Base-by-base conservation (phyloP, 2,329 filamentous ascomycete genomes). In the Colletotrichum orbiculare region DNA sequence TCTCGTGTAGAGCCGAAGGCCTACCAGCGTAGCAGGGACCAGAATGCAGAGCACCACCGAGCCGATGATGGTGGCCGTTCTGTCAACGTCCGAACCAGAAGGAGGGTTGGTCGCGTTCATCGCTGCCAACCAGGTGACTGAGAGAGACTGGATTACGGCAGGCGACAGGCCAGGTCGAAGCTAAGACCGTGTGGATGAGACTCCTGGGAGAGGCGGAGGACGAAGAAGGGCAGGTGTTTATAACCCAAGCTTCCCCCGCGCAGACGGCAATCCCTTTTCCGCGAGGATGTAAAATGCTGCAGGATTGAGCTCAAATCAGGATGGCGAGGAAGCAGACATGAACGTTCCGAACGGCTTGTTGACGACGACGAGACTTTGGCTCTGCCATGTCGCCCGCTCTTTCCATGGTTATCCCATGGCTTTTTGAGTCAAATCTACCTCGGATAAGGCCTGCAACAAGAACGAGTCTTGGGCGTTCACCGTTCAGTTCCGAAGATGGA, bases 1-100 rank as follows among this genome's bases (percentile, higher is more conserved):
- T 38, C 73, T 61, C 17, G 70, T 72, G 53, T 69, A 74, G 15
- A 71, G 54, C 37, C 73, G 68, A 13, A 71, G 37, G 4, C 52
- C 56, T n/a, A 73, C 68, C 54, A 69, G 67, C 3, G 66, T n/a
- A 1, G 67, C 58, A 2, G 69, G 46, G 10, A 73, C 47, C 11
- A 58, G 17, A 8, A 72, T 47, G 33, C 69, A 71, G 49, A 73
- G 63, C 5, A 64, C 61, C 15, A 67, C 68, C 4, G 66, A 60
- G 13, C 61, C 60, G 17, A 70, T 55, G 35, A 69, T 54, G 8
- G 66, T 64, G 50, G 63, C 58, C 9, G 62, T 61, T 35, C 52
- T 54, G 25, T 69, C 62, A 43, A 64, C 66, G 17, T 66, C 50
- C n/a, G 33, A 37, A 12, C 49, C 41, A 8, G 54, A 34, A 13